These are phyloP conservation scores for Chaetoceros muelleri DNA, from an alignment of 108 stramenopile species.

Conservation along the genomic window DNA sequence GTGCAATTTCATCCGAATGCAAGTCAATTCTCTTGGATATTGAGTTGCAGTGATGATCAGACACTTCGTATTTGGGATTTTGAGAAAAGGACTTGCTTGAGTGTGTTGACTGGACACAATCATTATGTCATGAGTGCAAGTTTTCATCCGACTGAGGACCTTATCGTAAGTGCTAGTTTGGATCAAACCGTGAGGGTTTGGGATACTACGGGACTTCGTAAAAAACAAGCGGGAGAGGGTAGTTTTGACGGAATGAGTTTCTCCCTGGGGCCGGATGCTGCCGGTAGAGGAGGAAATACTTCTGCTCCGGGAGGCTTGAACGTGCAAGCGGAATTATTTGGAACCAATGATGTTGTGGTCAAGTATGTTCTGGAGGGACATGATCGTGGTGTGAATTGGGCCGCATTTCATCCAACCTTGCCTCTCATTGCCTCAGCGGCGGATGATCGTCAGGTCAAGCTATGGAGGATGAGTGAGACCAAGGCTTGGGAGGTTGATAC, in stretches of 20 bases:
- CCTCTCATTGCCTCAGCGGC: conserved; percentile 95
- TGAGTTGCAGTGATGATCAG: conserved; percentile 92
- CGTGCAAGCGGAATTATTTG: conserved; percentile 96
- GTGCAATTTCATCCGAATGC: conserved; percentile 97
- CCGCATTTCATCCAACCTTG: conserved; percentile 95
- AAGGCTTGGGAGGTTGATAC: conserved; percentile 99
- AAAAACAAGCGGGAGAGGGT: conserved; percentile 81
- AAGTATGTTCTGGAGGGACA: conserved; percentile 99
- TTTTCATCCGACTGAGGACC: conserved; percentile 98
- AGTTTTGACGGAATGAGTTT: conserved; percentile 17
- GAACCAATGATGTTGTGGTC: conserved; percentile 97
- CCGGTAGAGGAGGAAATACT: conserved; percentile 14
- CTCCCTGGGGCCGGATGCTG: neutral
- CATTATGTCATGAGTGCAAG: conserved; percentile 99
- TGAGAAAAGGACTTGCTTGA: conserved; percentile 91
- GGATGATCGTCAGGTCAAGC: conserved; percentile 98
- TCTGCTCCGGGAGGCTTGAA: conserved; percentile 68
- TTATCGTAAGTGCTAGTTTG: conserved; percentile 96
- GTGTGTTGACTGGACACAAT: conserved; percentile 98
- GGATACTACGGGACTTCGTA: conserved; percentile 96
- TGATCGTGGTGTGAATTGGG: conserved; percentile 99
- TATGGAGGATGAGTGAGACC: conserved; percentile 98
- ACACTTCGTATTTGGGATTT: conserved; percentile 99
- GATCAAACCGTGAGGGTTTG: conserved; percentile 99
- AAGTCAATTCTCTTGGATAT: conserved; percentile 92